Percentiles rank a stretch among this genome's conserved stretches.
Evolutionary conservation across 2,329 filamentous ascomycete species (phyloP).

Genomic region (Hansfordia pulvinata): DNA sequence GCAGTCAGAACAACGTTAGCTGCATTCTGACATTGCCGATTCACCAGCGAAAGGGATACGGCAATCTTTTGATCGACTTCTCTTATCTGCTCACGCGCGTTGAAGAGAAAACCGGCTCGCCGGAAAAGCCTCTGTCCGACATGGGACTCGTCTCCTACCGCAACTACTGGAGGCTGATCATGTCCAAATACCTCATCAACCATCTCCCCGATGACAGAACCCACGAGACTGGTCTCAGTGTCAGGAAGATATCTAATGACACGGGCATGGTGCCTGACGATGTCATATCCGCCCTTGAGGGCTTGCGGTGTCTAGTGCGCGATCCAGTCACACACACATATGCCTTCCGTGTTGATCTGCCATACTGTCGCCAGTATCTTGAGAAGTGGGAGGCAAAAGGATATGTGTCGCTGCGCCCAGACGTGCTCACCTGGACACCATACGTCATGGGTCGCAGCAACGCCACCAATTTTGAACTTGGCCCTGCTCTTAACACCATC

Average conservation of each 20-base stretch:
- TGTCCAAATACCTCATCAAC: slow-evolving; percentile 72
- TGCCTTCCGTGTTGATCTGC: slow-evolving; percentile 73
- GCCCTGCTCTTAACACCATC: slow-evolving; percentile 69
- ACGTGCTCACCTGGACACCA: slow-evolving; percentile 82
- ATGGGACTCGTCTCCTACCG: slow-evolving; percentile 96
- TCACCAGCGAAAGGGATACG: slow-evolving; percentile 93
- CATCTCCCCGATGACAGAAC: slow-evolving; percentile 24
- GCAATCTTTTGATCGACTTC: slow-evolving; percentile 93
- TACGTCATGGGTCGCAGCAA: slow-evolving; percentile 90
- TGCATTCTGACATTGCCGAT: slow-evolving; percentile 94
- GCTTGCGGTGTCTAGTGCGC: slow-evolving; percentile 73
- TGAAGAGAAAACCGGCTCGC: slow-evolving; percentile 86
- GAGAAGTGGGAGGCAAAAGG: slow-evolving; percentile 80
- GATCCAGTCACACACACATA: slow-evolving; percentile 84
- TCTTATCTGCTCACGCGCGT: slow-evolving; percentile 91
- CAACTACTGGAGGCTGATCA: slow-evolving; percentile 86
- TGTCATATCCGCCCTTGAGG: slow-evolving; percentile 86
- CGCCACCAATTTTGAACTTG: slow-evolving; percentile 70
- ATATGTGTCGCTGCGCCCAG: slow-evolving; percentile 72
- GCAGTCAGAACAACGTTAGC: slow-evolving; percentile 92
- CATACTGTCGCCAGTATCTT: slow-evolving; percentile 79
- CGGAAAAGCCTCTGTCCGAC: slow-evolving; percentile 92
- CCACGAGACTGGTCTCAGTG: slow-evolving; percentile 37
- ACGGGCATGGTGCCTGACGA: slow-evolving; percentile 96
- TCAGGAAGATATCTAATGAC: slow-evolving; percentile 64